phyloP scores from a whole-genome alignment of 163 green algal genomes.

The Chloromonas sp. region DNA sequence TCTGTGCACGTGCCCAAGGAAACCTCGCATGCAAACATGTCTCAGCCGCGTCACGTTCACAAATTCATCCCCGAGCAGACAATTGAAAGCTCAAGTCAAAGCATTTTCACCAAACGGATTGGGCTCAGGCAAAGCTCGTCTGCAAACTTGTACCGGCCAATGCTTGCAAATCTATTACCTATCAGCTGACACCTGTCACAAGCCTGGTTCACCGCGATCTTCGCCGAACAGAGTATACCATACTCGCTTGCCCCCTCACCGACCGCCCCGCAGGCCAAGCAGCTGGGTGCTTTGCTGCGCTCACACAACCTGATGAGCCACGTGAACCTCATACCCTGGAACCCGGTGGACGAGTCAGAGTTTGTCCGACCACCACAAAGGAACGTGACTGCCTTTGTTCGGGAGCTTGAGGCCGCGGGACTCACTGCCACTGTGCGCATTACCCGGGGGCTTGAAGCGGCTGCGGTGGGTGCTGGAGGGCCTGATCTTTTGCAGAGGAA shows the following conservation, averaged over 20 bases:
- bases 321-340: conserved; percentile 91
- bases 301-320: conserved; percentile 45
- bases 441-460: conserved; percentile 81
- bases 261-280: conserved; percentile 40
- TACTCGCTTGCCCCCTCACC: too few species aligned
- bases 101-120: too few species aligned
- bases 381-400: conserved; percentile 5
- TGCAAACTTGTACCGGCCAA: too few species aligned
- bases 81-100: too few species aligned
- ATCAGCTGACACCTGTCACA: too few species aligned
- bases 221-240: too few species aligned
- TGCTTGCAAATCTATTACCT: too few species aligned
- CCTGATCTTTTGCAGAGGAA: too few species aligned
- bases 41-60: neutral
- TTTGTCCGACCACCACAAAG: conserved; percentile 59
- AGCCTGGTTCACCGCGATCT: too few species aligned
- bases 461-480: conserved; percentile 52
- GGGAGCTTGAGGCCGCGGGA: conserved; percentile 54
- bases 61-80: too few species aligned
- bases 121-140: too few species aligned
- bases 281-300: conserved; percentile 65
- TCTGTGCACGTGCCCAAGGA: neutral
- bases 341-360: conserved; percentile 72
- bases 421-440: conserved; percentile 58
- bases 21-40: neutral